Conservation (phyloP, 1,284 basidiomycete species). For the Ganoderma lingzhi region DNA sequence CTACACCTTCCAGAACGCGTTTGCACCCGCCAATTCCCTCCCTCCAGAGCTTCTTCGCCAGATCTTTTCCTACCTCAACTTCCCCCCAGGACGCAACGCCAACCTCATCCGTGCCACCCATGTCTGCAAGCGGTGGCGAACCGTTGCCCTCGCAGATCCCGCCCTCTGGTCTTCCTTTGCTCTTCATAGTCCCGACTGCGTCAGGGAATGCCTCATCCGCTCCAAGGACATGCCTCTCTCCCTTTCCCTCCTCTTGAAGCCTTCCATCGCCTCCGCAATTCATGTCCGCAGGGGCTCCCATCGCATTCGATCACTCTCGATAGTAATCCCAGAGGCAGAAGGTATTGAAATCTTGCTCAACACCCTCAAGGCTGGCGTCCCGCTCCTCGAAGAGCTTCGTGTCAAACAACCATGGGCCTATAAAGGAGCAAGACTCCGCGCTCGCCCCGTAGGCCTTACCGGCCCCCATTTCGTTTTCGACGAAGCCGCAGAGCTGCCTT, state of each 20-base stretch:
- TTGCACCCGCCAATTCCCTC: constrained; percentile 7
- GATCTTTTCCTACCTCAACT: constrained; percentile 12
- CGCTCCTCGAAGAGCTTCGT: background rate
- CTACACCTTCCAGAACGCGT: constrained; percentile 3
- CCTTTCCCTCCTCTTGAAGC: background rate
- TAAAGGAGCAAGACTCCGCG: background rate
- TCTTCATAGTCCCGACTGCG: constrained; percentile 6
- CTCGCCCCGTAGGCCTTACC: background rate
- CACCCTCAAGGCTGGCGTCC: constrained; percentile 7
- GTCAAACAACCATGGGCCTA: background rate
- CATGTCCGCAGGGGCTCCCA: background rate
- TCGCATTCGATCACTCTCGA: constrained; percentile 11
- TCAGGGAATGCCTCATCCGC: constrained; percentile 15
- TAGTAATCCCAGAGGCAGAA: constrained; percentile 1
- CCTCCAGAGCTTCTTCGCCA: constrained; percentile 15
- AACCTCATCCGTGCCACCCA: constrained; percentile 14
- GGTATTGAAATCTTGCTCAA: background rate
- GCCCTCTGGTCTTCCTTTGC: constrained; percentile 18
- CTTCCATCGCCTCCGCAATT: background rate
- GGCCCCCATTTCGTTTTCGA: background rate
- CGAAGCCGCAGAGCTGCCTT: background rate
- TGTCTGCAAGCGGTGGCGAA: constrained; percentile 16
- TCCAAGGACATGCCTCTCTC: constrained; percentile 13
- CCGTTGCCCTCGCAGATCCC: constrained; percentile 4
- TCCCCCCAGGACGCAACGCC: background rate